Evolutionary conservation across 2,329 filamentous ascomycete species (phyloP), one percentile per base, ranked within the genome.

Genomic region (Pseudogymnoascus sp.): DNA sequence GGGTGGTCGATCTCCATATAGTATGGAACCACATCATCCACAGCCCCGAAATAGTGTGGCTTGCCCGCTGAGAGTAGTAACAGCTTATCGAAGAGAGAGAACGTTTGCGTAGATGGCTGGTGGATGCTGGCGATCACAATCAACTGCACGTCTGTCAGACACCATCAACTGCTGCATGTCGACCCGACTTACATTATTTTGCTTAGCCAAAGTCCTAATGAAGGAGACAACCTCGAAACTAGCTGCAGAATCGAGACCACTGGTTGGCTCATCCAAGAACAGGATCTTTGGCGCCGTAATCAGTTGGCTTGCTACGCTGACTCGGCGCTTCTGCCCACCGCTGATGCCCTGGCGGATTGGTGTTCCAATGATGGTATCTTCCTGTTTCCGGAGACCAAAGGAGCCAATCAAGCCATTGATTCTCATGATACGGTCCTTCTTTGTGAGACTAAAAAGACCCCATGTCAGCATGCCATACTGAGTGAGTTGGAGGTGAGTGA

Each of bases 91-190:
- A 96, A 96, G 10, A 92, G 82, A 66, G 88, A 82, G 69, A 91
- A 96, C 0, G 89, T 93, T 0, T 86, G 82, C 0, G 89, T 90
- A 0, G 90, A 93, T 0, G 91, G 91, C 72, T 96, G 91, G 73
- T 96, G 91, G 66, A 96, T 95, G 46, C 88, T 91, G 3, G 89
- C 89, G 64, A 96, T 86, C 34, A 95, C 85, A 64, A 95, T 85
- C 65, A 95, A 79, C 84, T 88, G 64, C 50, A 60, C 64, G 40
- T 61, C 62, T 62, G 68, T 7, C 70, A 68, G 60, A 71, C 65
- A 8, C 67, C 44, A 53, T 70, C 71, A 4, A 2, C 12, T 3
- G n/a, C 36, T 14, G 16, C 59, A 68, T 64, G 67, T 67, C 16
- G 64, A 61, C 10, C 40, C 53, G 25, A 70, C 80, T 65, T 69